Evolutionary conservation across 306 rosid species (phyloP), one percentile per base, ranked within the genome.

Genomic region (Cicer judaicum): DNA sequence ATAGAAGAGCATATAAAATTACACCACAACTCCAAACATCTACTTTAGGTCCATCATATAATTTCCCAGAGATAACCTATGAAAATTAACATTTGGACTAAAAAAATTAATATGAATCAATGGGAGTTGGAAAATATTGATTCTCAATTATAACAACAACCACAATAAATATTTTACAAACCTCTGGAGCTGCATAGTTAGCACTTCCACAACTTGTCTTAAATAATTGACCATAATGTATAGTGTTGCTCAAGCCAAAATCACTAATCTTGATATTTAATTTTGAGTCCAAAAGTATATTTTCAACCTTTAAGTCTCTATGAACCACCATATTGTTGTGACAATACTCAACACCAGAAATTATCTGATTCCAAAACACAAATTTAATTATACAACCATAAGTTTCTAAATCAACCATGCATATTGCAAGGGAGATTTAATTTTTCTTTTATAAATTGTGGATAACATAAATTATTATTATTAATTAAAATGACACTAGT

Each of bases 141-240:
- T 42, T 36, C 47, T 29, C 21, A 77, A 42, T 63, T 24, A 10
- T 16, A 72, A 9, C 0, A 74, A 50, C 10, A 69, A 16, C 34
- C 8, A 53, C 24, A 7, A 8, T 24, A 24, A 24, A 69, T 7
- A 39, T 64, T 70, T 34, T 79, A 60, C 50, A 73, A 68, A 84
- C 98, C 96, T 93, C 98, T 5, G 98, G 98, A 16, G 98, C 96
- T 55, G 98, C 97, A 86, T 93, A 93, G 70, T 88, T 87, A 54
- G 96, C 90, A 84, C 97, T 94, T 63, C 97, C 98, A 69, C 98
- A 94, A 72, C 97, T 94, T 62, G 98, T 91, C 89, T 91, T 91
- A 21, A 91, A 85, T 82, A 94, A 88, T 78, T 91, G 96, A 21
- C 96, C 97, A 82, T 94, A 91, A 40, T 89, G 88, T 97, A 94